These are phyloP conservation scores for Acanthochlamys bracteata DNA, from an alignment of 106 monocot genomes.

Conservation along the genomic window DNA sequence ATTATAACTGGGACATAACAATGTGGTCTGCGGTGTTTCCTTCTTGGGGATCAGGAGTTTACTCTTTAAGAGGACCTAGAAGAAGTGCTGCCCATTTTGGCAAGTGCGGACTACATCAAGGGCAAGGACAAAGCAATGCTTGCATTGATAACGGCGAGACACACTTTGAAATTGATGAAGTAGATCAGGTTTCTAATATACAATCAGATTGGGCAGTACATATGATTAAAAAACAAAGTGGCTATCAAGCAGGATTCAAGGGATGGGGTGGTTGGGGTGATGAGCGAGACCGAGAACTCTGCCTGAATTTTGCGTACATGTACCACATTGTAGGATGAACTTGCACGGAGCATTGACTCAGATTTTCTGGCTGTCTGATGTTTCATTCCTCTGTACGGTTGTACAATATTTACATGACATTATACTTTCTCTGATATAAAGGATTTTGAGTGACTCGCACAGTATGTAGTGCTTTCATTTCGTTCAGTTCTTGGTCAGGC, in stretches of 20 bases:
- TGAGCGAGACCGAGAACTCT: constrained; percentile 71
- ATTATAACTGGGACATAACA: constrained; percentile 99
- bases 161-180: constrained; percentile 39
- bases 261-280: constrained; percentile 99
- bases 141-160: constrained; percentile 61
- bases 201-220: constrained; percentile 61
- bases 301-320: constrained; percentile 87
- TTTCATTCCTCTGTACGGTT: too few relatives aligned
- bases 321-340: constrained; percentile 28
- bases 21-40: constrained; percentile 96
- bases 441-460: too few relatives aligned
- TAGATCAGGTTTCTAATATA: constrained; percentile 57
- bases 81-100: constrained; percentile 89
- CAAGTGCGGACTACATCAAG: constrained; percentile 94
- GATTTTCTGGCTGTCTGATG: too few relatives aligned
- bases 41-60: constrained; percentile 60
- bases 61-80: constrained; percentile 67
- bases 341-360: too few relatives aligned
- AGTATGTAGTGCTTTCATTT: too few relatives aligned
- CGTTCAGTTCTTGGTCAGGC: too few relatives aligned
- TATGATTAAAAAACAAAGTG: constrained; percentile 33
- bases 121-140: constrained; percentile 39
- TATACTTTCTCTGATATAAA: too few relatives aligned
- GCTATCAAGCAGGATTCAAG: constrained; percentile 78
- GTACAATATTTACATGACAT: too few relatives aligned